A percentile compares a stretch with the other conserved stretches of the same genome.
These are phyloP conservation scores for Diaporthe longicolla DNA, from an alignment of 2,329 filamentous ascomycete genomes.

Conservation along the genomic window DNA sequence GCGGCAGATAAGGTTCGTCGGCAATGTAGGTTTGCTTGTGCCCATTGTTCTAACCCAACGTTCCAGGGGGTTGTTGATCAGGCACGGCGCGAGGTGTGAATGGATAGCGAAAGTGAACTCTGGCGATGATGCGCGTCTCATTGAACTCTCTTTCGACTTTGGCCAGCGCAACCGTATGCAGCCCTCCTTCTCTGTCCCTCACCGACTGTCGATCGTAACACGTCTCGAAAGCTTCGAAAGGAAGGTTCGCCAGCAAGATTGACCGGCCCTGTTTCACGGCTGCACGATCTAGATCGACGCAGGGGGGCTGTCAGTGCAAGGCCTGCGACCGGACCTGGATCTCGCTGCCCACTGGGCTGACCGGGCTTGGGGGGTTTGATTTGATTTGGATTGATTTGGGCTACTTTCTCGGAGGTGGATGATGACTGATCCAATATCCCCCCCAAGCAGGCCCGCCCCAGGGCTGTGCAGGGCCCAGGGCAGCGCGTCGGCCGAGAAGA, in stretches of 20 bases:
- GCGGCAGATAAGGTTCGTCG: not conserved
- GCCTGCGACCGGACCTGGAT: constrained; percentile 19
- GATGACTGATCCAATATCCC: constrained; percentile 1
- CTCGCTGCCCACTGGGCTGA: not conserved
- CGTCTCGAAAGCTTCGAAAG: constrained; percentile 27
- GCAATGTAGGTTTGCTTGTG: not conserved
- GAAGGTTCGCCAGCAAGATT: constrained; percentile 11
- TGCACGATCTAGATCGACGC: constrained; percentile 36
- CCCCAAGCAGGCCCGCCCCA: not conserved
- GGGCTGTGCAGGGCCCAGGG: constrained; percentile 3
- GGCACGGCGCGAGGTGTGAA: constrained; percentile 7
- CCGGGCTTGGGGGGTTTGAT: not conserved
- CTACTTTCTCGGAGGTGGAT: not conserved
- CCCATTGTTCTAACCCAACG: constrained; percentile 19
- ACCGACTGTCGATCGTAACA: not conserved
- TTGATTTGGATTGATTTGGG: not conserved
- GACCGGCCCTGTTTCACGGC: constrained; percentile 31
- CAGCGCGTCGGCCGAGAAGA: constrained; percentile 27
- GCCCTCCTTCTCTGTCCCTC: too few species aligned
- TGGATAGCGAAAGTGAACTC: not conserved
- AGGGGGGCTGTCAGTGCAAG: constrained; percentile 17
- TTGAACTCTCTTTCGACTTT: not conserved
- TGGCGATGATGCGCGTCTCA: constrained; percentile 1
- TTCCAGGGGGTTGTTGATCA: constrained; percentile 25
- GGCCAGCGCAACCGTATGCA: not conserved